A percentile compares a stretch with the other conserved stretches of the same genome.
These are phyloP conservation scores for Ustilaginoidea virens DNA, from an alignment of 2,329 filamentous ascomycete genomes.

Conservation along the genomic window DNA sequence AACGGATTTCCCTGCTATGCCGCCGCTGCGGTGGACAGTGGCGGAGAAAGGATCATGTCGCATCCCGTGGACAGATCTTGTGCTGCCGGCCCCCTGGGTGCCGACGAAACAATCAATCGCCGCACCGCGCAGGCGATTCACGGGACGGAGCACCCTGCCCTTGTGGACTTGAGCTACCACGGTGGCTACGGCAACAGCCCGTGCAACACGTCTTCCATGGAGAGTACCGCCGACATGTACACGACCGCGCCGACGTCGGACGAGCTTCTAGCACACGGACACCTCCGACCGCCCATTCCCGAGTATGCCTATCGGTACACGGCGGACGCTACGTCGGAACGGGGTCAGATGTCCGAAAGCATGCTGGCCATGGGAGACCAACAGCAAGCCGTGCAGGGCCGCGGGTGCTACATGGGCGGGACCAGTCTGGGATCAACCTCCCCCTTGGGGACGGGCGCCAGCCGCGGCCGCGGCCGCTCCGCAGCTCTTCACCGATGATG, in stretches of 20 bases:
- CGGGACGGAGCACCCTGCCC: not conserved
- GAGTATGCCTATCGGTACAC: slow-evolving; percentile 17
- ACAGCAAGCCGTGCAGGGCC: slow-evolving; percentile 1
- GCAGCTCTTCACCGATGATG: slow-evolving; percentile 1
- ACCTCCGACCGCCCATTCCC: slow-evolving; percentile 7
- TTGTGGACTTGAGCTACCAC: not conserved
- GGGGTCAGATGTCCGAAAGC: not conserved
- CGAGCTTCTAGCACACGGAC: slow-evolving; percentile 8
- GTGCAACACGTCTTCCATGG: not conserved
- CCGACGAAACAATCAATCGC: not conserved
- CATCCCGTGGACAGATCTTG: slow-evolving; percentile 1
- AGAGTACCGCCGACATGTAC: slow-evolving; percentile 6
- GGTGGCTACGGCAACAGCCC: not conserved
- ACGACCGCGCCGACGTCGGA: slow-evolving; percentile 4
- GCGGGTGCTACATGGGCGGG: slow-evolving; percentile 1
- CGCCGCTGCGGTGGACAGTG: slow-evolving; percentile 3
- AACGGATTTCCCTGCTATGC: slow-evolving; percentile 6
- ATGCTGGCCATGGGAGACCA: slow-evolving; percentile 2
- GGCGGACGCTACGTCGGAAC: slow-evolving; percentile 9
- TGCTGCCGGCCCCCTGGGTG: not conserved
- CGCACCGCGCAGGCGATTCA: not conserved
- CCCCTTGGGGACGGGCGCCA: not conserved
- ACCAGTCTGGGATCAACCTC: not conserved
- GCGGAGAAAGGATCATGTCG: not conserved
- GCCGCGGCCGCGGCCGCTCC: not conserved